These are phyloP conservation scores for Monilinia fructicola DNA, from an alignment of 2,329 filamentous ascomycete species.

Conservation along the genomic window DNA sequence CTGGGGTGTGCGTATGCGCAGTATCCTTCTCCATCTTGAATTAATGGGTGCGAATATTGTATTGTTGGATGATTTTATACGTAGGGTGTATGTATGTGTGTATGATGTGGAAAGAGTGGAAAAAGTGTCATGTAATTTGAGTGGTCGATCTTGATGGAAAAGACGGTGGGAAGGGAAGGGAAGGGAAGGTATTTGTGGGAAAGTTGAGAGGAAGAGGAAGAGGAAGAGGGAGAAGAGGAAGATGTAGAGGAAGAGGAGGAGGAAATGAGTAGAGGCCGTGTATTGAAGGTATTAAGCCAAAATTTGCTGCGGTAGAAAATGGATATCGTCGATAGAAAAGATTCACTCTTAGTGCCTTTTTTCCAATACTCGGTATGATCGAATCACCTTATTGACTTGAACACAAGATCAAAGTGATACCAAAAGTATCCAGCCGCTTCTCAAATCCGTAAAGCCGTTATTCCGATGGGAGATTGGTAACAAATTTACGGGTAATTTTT, in stretches of 20 bases:
- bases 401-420: background rate
- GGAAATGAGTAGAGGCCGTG: too few species aligned
- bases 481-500: background rate
- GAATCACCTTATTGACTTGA: conserved; percentile 7
- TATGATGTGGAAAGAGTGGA: background rate
- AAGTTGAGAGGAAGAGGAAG: background rate
- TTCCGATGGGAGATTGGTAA: conserved; percentile 2
- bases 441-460: background rate
- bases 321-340: background rate
- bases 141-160: background rate
- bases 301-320: background rate
- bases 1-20: background rate
- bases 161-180: background rate
- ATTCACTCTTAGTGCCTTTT: conserved; percentile 4
- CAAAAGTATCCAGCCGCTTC: conserved; percentile 8
- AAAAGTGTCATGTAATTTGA: background rate
- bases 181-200: background rate
- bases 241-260: background rate
- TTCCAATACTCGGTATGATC: background rate
- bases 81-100: background rate
- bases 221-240: too few species aligned
- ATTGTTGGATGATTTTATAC: too few species aligned
- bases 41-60: background rate
- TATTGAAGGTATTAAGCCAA: background rate
- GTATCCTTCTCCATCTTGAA: conserved; percentile 18